Base-by-base conservation (phyloP, 371 early-diverging fungal genomes). In the Mortierella sp. region DNA sequence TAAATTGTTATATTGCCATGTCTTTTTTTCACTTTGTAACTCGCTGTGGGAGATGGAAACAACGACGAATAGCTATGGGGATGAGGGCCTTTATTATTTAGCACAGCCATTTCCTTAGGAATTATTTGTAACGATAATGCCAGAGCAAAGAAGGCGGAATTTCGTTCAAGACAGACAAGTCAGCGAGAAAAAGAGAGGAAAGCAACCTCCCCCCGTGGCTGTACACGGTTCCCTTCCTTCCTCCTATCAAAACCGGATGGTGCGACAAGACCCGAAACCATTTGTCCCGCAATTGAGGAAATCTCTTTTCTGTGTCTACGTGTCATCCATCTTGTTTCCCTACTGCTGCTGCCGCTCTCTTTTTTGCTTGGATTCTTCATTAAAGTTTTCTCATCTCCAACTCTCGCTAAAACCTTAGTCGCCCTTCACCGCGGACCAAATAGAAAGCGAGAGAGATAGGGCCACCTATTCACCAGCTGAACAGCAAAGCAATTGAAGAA, bases 351-450 rank as follows among this genome's bases (percentile, higher is more conserved):
- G 59, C 59, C 34, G 21, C 34, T 61, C 59, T 59, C 59, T 59
- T 59, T 28, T 59, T 59, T 59, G 59, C 34, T 61, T 61, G 34
- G 14, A 26, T 40, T 40, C 43, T 26, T 28, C 13, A 57, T 31
- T 61, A 61, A 61, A 19, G 61, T 61, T 61, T 34, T 54, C 54
- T 24, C 5, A 0, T 54, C 54, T 8, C 34, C 34, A 16, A 31
- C 34, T 61, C 61, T 59, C 5, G 34, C 37, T 61, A 61, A 54
- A 61, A 61, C 61, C 61, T 61, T 34, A 61, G 61, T 19, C 28
- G 5, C 8, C 16, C 2, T 14, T 16, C 1, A 28, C 28, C 19
- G 61, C 61, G 61, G 61, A 61, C 61, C 31, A 59, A 59, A 61
- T 19, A 50, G 50, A 14, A 14, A 14, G 13, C 11, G 16, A 50